Base-by-base conservation (phyloP, 192 early-diverging fungal genomes). In the Jimgerdemannia lactiflua region DNA sequence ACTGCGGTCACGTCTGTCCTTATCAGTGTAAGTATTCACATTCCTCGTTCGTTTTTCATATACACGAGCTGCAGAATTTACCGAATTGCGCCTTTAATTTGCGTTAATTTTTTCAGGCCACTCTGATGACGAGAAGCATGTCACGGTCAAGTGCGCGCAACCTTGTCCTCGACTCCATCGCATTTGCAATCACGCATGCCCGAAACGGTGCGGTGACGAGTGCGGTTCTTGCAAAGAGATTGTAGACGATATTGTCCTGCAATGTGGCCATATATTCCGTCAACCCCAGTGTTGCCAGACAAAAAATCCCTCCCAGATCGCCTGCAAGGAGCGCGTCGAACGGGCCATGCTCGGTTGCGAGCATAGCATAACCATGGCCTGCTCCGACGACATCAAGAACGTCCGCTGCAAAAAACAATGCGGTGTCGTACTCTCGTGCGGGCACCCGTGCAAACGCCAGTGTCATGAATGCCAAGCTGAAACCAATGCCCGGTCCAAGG, bases 321-420 rank as follows among this genome's bases (percentile, higher is more conserved):
- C 6, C 49, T 59, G 49, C 49, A 59, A 59, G 14, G 49, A 10
- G 8, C 49, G 8, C 49, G 49, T 59, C 14, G 14, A 10, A 59
- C 49, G 49, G 8, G 14, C 6, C 8, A 59, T 59, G 49, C 6
- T 59, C 2, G 14, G 8, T 2, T 59, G 49, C 49, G 49, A 59
- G 14, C 49, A 59, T 14, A 14, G 14, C 8, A 59, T 0, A 6
- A 10, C 14, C 8, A 6, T 59, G 49, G 6, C 49, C 6, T 59
- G 49, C 49, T 59, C 49, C 6, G 49, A 59, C 14, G 14, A 59
- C 49, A 14, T 59, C 4, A 42, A 39, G 18, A 73, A 74, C 14
- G 71, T 78, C 11, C 64, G 71, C 0, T 82, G 81, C 70, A 59
- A 63, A 17, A 39, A 73, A 42, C 74, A 40, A 10, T 82, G 81